These are phyloP conservation scores for Arctium minus DNA, from an alignment of 129 eudicot species.

Conservation along the genomic window DNA sequence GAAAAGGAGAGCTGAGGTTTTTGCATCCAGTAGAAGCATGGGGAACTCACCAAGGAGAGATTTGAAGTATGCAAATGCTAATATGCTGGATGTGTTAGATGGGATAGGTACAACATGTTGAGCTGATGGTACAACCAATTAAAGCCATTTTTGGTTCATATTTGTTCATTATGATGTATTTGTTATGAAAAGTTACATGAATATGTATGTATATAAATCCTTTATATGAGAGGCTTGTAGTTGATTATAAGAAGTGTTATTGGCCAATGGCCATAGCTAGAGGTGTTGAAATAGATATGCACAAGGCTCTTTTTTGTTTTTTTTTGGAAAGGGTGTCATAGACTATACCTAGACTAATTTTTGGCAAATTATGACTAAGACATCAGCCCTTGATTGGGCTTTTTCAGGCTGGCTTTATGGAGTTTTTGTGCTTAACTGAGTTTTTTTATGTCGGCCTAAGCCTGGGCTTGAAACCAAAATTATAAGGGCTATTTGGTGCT, in stretches of 20 bases:
- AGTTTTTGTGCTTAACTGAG: too few species aligned
- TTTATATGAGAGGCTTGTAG: slow-evolving; percentile 14
- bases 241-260: not conserved
- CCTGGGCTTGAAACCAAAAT: not conserved
- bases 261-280: not conserved
- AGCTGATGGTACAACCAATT: slow-evolving; percentile 3
- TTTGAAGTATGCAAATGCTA: slow-evolving; percentile 37
- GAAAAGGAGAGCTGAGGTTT: slow-evolving; percentile 31
- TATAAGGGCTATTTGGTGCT: not conserved
- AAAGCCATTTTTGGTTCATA: slow-evolving; percentile 12
- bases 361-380: too few species aligned
- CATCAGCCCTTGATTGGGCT: not conserved
- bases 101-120: slow-evolving; percentile 52
- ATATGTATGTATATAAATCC: slow-evolving; percentile 20
- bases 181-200: slow-evolving; percentile 16
- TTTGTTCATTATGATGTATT: not conserved
- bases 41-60: slow-evolving; percentile 71
- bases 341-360: too few species aligned
- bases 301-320: too few species aligned
- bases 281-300: not conserved
- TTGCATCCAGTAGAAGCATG: slow-evolving; percentile 70
- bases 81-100: slow-evolving; percentile 65
- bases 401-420: not conserved
- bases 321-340: too few species aligned
- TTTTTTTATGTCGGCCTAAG: too few species aligned